phyloP scores from a whole-genome alignment of 176 grass and related monocot genomes.

The Triticum monococcum region DNA sequence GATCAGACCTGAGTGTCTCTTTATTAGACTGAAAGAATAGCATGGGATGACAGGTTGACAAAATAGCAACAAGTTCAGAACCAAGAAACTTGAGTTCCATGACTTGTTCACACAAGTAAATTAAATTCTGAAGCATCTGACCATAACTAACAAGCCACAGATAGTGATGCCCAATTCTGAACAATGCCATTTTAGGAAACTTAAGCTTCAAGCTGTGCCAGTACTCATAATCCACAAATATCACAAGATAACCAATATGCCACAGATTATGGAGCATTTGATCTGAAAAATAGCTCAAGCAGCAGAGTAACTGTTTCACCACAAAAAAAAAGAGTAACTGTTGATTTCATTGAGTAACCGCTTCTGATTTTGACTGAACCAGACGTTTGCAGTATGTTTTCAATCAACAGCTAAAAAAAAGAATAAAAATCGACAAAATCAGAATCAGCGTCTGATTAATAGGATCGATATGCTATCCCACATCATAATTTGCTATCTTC shows the following conservation, averaged over 20 bases:
- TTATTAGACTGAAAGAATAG: background rate
- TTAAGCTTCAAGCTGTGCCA: background rate
- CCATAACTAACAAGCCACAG: background rate
- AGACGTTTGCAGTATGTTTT: too few species aligned
- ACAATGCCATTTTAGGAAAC: background rate
- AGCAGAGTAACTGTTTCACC: background rate
- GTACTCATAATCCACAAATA: background rate
- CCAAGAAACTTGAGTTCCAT: background rate
- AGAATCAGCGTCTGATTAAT: background rate
- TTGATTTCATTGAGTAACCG: background rate
- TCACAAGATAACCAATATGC: background rate
- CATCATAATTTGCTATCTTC: background rate
- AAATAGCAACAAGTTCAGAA: background rate
- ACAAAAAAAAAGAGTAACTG: too few species aligned
- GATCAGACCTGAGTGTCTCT: too few species aligned
- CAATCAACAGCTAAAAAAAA: conserved; percentile 8
- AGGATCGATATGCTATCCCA: background rate
- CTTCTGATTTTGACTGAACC: background rate
- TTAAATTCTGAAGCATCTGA: background rate
- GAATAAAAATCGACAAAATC: background rate
- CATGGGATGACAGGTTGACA: background rate
- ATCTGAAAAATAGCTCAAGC: background rate
- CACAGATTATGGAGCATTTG: background rate
- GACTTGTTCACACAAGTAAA: background rate
- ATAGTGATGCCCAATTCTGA: background rate